A percentile compares a stretch with the other conserved stretches of the same genome.
Evolutionary conservation across 2,329 filamentous ascomycete species (phyloP).

Genomic region (Colletotrichum melonis): DNA sequence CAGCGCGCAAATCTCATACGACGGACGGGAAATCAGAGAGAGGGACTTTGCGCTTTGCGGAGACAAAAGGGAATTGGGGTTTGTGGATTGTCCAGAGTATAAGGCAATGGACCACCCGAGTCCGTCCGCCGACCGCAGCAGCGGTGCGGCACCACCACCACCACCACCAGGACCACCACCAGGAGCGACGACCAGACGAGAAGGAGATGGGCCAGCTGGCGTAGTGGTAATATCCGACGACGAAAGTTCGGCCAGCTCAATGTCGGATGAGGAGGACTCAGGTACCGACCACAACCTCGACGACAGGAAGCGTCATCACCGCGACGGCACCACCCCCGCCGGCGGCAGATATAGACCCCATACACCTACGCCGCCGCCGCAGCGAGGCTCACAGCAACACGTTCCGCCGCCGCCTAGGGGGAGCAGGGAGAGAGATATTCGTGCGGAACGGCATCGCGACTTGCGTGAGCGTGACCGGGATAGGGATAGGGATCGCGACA

Average conservation of each 20-base stretch:
- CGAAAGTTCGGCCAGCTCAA: constrained; percentile 15
- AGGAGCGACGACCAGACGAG: constrained; percentile 2
- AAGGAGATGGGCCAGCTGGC: constrained; percentile 1
- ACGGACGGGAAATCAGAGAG: neutral
- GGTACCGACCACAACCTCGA: neutral
- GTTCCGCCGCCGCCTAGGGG: constrained; percentile 12
- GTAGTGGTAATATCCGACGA: constrained; percentile 5
- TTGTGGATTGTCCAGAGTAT: neutral
- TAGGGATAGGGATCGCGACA: constrained; percentile 8
- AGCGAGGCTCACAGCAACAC: constrained; percentile 1
- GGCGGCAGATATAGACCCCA: constrained; percentile 27
- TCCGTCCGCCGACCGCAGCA: constrained; percentile 22
- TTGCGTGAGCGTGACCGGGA: neutral
- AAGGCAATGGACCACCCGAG: constrained; percentile 11
- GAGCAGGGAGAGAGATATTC: constrained; percentile 22
- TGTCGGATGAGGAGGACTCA: constrained; percentile 29
- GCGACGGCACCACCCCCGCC: neutral
- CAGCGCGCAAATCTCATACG: neutral
- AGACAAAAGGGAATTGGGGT: neutral
- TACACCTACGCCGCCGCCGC: constrained; percentile 26
- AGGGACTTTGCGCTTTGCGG: neutral
- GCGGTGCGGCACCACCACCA: constrained; percentile 1
- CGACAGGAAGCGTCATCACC: no score
- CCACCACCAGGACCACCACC: no score
- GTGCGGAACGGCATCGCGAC: constrained; percentile 11